Evolutionary conservation across 257 asterid species (phyloP).

Genomic region (Scutellaria minor): DNA sequence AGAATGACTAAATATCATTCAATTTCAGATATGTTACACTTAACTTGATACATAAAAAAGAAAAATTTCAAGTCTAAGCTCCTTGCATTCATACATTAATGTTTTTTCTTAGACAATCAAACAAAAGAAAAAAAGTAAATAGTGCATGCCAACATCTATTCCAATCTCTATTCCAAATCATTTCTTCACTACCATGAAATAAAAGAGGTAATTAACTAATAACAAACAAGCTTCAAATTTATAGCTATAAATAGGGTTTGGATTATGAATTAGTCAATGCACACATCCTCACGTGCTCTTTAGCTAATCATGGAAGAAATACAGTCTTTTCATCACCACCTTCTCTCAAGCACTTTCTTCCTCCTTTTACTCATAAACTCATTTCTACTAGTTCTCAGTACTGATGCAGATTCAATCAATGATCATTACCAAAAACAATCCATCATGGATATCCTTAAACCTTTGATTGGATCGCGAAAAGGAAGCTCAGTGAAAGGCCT

Average conservation of each 20-base stretch:
- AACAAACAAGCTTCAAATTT: no score
- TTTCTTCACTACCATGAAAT: no score
- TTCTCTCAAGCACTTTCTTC: slow-evolving; percentile 10
- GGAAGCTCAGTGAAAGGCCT: slow-evolving; percentile 23
- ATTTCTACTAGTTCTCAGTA: not conserved
- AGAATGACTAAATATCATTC: no score
- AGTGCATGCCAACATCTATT: no score
- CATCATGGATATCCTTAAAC: slow-evolving; percentile 22
- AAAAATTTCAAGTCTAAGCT: no score
- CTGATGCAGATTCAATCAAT: not conserved
- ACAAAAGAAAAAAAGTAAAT: no score
- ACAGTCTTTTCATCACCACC: not conserved
- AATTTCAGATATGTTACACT: no score
- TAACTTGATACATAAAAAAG: no score
- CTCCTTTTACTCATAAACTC: slow-evolving; percentile 19
- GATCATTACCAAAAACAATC: slow-evolving; percentile 10
- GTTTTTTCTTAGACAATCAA: no score
- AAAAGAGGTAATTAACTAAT: no score
- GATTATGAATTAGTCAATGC: not conserved
- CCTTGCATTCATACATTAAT: no score
- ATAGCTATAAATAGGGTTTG: not conserved
- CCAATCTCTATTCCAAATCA: no score
- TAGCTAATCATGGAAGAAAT: slow-evolving; percentile 12
- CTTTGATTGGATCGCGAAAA: slow-evolving; percentile 25
- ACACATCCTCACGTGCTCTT: not conserved